phyloP scores from a whole-genome alignment of 306 rosid species.

The Rubus parviflorus region DNA sequence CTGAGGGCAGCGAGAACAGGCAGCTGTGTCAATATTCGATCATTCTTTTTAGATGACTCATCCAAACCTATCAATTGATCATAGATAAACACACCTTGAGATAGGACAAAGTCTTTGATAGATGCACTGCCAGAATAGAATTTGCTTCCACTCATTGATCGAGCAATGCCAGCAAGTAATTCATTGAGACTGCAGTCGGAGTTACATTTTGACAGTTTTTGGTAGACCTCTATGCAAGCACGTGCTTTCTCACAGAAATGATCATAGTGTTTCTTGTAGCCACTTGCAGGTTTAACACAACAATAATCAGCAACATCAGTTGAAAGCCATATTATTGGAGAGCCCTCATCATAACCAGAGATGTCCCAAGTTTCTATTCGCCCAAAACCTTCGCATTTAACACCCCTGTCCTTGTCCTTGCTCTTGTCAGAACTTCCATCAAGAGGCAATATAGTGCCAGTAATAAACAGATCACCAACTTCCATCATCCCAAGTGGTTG shows the following conservation, averaged over 20 bases:
- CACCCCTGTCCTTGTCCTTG: constrained; percentile 62
- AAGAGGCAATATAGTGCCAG: constrained; percentile 71
- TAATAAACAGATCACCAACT: constrained; percentile 58
- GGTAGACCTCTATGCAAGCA: constrained; percentile 76
- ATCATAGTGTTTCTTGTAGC: constrained; percentile 67
- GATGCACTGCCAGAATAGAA: constrained; percentile 63
- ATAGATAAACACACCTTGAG: constrained; percentile 84
- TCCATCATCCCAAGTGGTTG: constrained; percentile 85
- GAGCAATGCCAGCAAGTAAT: constrained; percentile 82
- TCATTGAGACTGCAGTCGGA: constrained; percentile 70
- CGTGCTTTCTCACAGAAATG: constrained; percentile 71
- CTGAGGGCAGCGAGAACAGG: constrained; percentile 70
- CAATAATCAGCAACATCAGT: constrained; percentile 80
- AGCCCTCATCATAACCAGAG: constrained; percentile 90
- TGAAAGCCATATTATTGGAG: constrained; percentile 83
- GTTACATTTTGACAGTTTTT: constrained; percentile 59
- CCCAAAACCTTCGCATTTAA: constrained; percentile 82
- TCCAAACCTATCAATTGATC: constrained; percentile 82
- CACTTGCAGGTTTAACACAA: constrained; percentile 69
- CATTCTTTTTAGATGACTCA: constrained; percentile 59
- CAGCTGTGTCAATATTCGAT: constrained; percentile 48
- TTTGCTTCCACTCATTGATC: constrained; percentile 71
- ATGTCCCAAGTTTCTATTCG: constrained; percentile 87
- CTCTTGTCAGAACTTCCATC: constrained; percentile 57
- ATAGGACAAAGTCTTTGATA: constrained; percentile 63